Evolutionary conservation across 202 grass and related monocot species (phyloP), one percentile per base, ranked within the genome.

Genomic region (Elaeis oleifera): DNA sequence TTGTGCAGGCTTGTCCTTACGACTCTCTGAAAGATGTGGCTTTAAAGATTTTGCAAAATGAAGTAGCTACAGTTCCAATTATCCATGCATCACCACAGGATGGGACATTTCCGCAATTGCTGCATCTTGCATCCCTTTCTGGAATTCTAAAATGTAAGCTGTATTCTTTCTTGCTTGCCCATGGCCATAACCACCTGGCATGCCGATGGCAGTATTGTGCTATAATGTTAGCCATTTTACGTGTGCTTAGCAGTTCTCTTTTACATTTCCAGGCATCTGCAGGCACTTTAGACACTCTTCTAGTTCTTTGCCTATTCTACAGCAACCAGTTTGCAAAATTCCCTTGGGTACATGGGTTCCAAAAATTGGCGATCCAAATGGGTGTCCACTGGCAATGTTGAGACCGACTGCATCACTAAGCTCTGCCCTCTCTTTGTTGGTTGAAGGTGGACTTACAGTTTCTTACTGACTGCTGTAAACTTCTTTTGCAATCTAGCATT

Each of bases 121-220:
- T 99, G 78, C 94, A 99, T 74, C 94, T 99, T 67, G 85, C 88
- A 54, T 99, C 94, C 24, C 94, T 99, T 78, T 99, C 94, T 13
- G 88, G 88, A 76, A 87, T 99, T 72, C 79, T 99, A 68, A 99
- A 86, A 87, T 99, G 94, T 99, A 80, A 79, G 84, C 67, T 19
- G 13, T 21, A 23, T 18, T 6, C 17, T 53, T 26, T 16, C 0
- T 9, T 70, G 48, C 62, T 50, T 68, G 32, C 23, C 16, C 39
- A 44, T 68, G 4, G 1, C 50, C 36, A 29, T 31, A 32, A 50
- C 16, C 4, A 50, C 16, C 4, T 55, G 53, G 20, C 5, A 36
- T 36, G 9, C 32, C 6, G 6, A 7, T 36, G 9, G 32, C 32
- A 36, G 7, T 36, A 36, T 36, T 36, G 9, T 36, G 8, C 32